A percentile compares a stretch with the other conserved stretches of the same genome.
These are phyloP conservation scores for Mycena vulgaris DNA, from an alignment of 768 basidiomycete species.

Conservation along the genomic window DNA sequence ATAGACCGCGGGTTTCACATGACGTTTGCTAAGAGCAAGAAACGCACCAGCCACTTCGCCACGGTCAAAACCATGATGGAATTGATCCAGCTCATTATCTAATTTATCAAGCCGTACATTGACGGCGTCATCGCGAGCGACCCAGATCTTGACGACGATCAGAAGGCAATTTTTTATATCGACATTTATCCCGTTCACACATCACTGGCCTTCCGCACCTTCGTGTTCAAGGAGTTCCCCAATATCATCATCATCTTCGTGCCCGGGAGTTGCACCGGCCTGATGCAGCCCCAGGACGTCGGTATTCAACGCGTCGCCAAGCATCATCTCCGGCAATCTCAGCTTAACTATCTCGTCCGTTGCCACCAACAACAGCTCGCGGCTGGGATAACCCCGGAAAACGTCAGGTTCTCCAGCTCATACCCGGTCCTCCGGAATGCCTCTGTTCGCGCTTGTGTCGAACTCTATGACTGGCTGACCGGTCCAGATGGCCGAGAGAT, in stretches of 20 bases:
- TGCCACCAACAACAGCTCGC: conserved; percentile 22
- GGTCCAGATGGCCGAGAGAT: conserved; percentile 21
- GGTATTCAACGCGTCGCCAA: conserved; percentile 42
- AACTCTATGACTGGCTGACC: conserved; percentile 33
- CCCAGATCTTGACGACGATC: conserved; percentile 30
- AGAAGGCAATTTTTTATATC: conserved; percentile 39
- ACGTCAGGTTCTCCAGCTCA: too few relatives aligned
- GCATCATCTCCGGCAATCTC: conserved; percentile 35
- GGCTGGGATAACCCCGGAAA: conserved; percentile 27
- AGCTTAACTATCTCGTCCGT: conserved; percentile 24
- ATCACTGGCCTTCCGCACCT: conserved; percentile 41
- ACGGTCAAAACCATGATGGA: conserved; percentile 47
- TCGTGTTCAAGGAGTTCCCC: conserved; percentile 30
- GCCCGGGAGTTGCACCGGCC: conserved; percentile 40
- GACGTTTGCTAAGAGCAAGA: too few relatives aligned
- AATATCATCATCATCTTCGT: conserved; percentile 37
- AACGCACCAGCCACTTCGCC: conserved; percentile 43
- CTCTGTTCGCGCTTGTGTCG: conserved; percentile 26
- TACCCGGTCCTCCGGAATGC: too few relatives aligned
- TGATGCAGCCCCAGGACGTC: conserved; percentile 43
- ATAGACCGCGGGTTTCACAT: too few relatives aligned
- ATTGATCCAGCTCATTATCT: conserved; percentile 34
- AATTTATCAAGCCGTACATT: conserved; percentile 36
- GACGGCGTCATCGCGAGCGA: conserved; percentile 28
- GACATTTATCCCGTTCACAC: conserved; percentile 49